phyloP scores from a whole-genome alignment of 306 rosid genomes.

The Cucurbita ficifolia region DNA sequence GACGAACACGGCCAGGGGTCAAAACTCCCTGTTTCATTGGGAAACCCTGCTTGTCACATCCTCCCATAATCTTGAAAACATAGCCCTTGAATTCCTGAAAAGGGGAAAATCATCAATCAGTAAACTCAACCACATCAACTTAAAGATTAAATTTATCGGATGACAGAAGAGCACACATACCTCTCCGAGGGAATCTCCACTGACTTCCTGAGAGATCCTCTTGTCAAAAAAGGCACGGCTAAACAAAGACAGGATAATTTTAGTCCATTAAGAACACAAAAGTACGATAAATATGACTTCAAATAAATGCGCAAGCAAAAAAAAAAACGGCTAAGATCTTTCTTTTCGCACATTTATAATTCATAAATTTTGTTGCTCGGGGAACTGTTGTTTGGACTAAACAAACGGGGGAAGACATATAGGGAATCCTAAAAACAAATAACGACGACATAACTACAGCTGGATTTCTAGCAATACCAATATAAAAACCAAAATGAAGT shows the following conservation, averaged over 20 bases:
- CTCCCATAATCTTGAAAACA: slow-evolving; percentile 47
- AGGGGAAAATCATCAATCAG: neutral
- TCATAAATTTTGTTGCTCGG: neutral
- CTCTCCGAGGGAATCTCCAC: slow-evolving; percentile 49
- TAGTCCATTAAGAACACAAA: neutral
- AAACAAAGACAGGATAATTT: neutral
- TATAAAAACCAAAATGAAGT: neutral
- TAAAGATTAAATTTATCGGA: neutral
- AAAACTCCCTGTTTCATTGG: slow-evolving; percentile 55
- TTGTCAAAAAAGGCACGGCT: slow-evolving; percentile 52
- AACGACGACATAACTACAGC: neutral
- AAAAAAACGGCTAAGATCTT: neutral
- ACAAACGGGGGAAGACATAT: neutral
- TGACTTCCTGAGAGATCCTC: slow-evolving; percentile 51
- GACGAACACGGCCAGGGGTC: slow-evolving; percentile 42
- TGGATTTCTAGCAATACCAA: neutral
- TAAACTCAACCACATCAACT: neutral
- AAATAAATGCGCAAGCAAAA: neutral
- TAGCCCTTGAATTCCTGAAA: slow-evolving; percentile 42
- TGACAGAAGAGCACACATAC: neutral
- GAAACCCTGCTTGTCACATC: slow-evolving; percentile 49
- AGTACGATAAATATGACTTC: neutral
- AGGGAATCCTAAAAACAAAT: neutral
- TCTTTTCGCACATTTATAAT: neutral
- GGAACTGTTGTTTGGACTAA: neutral